Evolutionary conservation across 2,329 filamentous ascomycete species (phyloP), one percentile per base, ranked within the genome.

Genomic region (Aspergillus sp.): DNA sequence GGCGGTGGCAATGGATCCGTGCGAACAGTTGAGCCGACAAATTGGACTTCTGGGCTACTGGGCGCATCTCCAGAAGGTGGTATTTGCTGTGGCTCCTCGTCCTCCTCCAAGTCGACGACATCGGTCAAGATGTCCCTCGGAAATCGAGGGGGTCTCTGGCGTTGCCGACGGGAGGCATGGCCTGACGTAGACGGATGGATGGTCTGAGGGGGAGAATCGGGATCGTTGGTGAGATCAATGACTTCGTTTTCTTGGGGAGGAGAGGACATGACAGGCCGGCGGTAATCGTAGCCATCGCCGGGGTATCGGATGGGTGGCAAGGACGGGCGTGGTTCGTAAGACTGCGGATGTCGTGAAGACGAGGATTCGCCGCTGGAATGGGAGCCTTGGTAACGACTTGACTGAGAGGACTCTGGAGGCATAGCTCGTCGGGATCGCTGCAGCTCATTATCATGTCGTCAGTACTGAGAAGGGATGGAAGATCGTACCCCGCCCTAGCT

Each of bases 241-340:
- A 77, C 67, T 46, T 73, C 67, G 43, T 66, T 65, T 10, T 52
- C 54, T 11, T 60, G 62, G 19, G 60, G 49, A n/a, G 64, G 52
- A n/a, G 59, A 71, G 3, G 68, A 73, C 68, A 74, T 72, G 14
- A 73, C 66, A 1, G 82, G 82, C 54, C 79, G 72, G 53, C 82
- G 72, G 55, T 74, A 80, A 56, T 84, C 82, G 42, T 76, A 70
- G 3, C 81, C 81, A 68, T 83, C 79, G n/a, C 81, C 77, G 13
- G 72, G 64, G 57, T 68, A 79, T 55, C 74, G 69, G 53, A 63
- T 60, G 4, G 33, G 63, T 62, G 69, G 67, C 57, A 69, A 55
- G 60, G 63, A 42, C 68, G 45, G 55, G 58, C 41, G 55, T 35
- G 41, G 48, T n/a, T 38, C 32, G 47, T 54, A 42, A 47, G 49